Evolutionary conservation across 208 protist genomes (phyloP), one percentile per base, ranked within the genome.

Genomic region (Phytomonas sp.): DNA sequence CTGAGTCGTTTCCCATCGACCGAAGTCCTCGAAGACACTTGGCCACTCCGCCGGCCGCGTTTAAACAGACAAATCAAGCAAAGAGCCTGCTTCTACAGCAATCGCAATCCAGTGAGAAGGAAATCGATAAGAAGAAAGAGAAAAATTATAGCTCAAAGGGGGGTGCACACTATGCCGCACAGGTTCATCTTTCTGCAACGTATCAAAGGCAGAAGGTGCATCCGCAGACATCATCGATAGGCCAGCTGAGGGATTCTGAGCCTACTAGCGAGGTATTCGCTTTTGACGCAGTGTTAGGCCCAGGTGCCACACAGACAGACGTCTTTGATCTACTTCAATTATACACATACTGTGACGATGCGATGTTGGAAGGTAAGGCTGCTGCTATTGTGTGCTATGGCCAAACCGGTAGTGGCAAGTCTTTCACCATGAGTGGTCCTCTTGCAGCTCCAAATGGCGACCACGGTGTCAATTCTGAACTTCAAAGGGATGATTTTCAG

Each of bases 301-400:
- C 84, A 30, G 60, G 67, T 30, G 80, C 81, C 30, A 75, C 72
- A 13, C 89, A 97, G 64, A 62, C 67, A 59, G 78, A 82, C 9
- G 60, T 89, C 32, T 95, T 94, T 66, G 30, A 74, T 7, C 30
- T 66, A 56, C 31, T 85, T 29, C 71, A 80, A 43, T 77, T 97
- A 26, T 59, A 64, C 4, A 66, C 70, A 2, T 79, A 89, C 73
- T 94, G 88, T 74, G 86, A 95, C 43, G 83, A 85, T 51, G 93
- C 93, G 11, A 31, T 84, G 23, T 73, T 87, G 33, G 68, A 78
- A n/a, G 93, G 93, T 0, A 79, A 83, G 59, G 81, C 90, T 30
- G 82, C 90, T 28, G 94, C 93, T 8, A 70, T 97, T 6, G 79
- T 97, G 33, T 93, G 87, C 71, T 97, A 94, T 81, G 93, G 93